A percentile compares a stretch with the other conserved stretches of the same genome.
phyloP scores from a whole-genome alignment of 169 alveolate species.

The Eimeria sp. region DNA sequence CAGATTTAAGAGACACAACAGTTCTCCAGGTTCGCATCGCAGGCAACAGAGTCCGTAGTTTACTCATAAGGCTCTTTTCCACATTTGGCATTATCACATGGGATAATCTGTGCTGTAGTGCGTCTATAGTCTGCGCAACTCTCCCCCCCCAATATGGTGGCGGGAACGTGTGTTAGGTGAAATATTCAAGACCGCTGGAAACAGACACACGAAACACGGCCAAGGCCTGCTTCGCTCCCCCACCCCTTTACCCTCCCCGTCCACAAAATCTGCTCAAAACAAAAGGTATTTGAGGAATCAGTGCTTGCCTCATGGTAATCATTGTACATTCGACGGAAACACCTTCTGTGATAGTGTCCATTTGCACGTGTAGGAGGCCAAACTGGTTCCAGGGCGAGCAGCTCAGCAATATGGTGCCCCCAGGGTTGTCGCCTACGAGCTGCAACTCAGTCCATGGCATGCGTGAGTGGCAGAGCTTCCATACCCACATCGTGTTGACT shows the following conservation, averaged over 20 bases:
- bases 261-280: background rate
- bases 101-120: background rate
- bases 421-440: background rate
- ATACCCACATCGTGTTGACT: background rate
- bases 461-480: background rate
- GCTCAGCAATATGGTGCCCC: background rate
- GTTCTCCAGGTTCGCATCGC: background rate
- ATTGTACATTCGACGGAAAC: background rate
- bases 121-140: background rate
- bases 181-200: background rate
- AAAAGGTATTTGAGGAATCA: background rate
- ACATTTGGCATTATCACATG: background rate
- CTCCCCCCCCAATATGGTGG: background rate
- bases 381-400: background rate
- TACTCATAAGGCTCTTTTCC: background rate
- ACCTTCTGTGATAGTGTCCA: background rate
- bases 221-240: background rate
- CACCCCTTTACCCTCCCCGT: background rate
- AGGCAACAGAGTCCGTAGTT: background rate
- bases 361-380: background rate
- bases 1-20: background rate
- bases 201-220: background rate
- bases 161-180: background rate
- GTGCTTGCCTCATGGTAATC: background rate
- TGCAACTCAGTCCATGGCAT: background rate